Base-by-base conservation (phyloP, 2,329 filamentous ascomycete species). In the Fusarium nelsonii region DNA sequence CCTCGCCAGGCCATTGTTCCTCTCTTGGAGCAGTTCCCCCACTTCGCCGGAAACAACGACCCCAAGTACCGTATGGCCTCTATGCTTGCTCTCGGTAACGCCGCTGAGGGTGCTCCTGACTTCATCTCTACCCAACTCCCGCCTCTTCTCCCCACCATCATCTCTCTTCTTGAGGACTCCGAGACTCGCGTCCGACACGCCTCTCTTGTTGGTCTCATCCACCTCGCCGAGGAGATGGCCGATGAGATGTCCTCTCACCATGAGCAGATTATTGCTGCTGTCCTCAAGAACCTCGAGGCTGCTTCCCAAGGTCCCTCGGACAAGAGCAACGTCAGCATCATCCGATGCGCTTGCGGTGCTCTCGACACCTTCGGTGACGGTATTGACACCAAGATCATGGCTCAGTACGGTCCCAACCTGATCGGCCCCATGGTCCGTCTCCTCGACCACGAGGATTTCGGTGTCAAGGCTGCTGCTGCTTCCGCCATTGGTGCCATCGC, bases 1-100 rank as follows among this genome's bases (percentile, higher is more conserved):
- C 94, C 96, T 3, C 94, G 92, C 76, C 95, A 97, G 82, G 95
- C 97, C 37, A 91, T 97, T 59, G 93, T 97, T 23, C 95, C 96
- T 46, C 87, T 99, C 3, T 89, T 99, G 33, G 92, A 97, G 73
- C 90, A 92, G 54, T 91, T 98, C 71, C 91, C 93, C 37, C 87
- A 88, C 72, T 97, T 96, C 77, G 93, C 95, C 72, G 87, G 87
- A 73, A 90, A 89, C 76, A 81, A 86, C 63, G 87, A 97, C 75
- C 87, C 94, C 36, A 90, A 93, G 73, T 91, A 92, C 82, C 91
- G 95, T 63, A 92, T 95, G 81, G 94, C 95, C 56, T 94, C 92
- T 81, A 96, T 98, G 77, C 86, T 98, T 67, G 91, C 95, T 49
- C 87, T 99, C 7, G 95, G 95, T 63, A 97, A 95, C 84, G 95